Evolutionary conservation across 805 yeast species (phyloP).

Genomic region (Ogataea naganishii): DNA sequence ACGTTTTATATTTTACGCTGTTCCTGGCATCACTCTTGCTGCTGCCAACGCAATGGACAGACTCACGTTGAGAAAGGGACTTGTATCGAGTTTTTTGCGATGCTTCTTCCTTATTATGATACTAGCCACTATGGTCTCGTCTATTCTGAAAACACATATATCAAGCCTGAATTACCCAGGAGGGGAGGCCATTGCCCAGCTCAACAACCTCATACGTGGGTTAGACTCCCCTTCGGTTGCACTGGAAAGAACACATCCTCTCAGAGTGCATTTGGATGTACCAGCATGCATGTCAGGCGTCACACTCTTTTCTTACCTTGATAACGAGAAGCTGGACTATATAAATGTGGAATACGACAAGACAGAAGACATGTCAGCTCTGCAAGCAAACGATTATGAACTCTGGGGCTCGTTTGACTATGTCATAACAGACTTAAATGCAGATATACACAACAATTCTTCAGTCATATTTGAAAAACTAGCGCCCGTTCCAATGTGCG

Average conservation of each 20-base stretch:
- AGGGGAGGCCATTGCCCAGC: slow-evolving; percentile 55
- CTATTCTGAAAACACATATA: slow-evolving; percentile 46
- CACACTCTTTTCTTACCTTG: slow-evolving; percentile 62
- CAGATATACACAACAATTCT: slow-evolving; percentile 3
- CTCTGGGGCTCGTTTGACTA: slow-evolving; percentile 45
- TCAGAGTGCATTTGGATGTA: slow-evolving; percentile 64
- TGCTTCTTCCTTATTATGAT: background rate
- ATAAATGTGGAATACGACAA: slow-evolving; percentile 55
- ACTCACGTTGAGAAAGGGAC: slow-evolving; percentile 9
- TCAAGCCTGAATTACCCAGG: slow-evolving; percentile 86
- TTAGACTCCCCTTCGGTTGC: slow-evolving; percentile 5
- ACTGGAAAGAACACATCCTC: slow-evolving; percentile 3
- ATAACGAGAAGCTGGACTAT: slow-evolving; percentile 16
- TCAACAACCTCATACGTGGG: slow-evolving; percentile 36
- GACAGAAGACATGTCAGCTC: slow-evolving; percentile 43
- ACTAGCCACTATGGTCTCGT: slow-evolving; percentile 27
- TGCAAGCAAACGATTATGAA: slow-evolving; percentile 16
- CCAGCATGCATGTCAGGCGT: slow-evolving; percentile 86
- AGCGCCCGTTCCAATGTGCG: slow-evolving; percentile 18
- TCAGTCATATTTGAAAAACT: slow-evolving; percentile 7
- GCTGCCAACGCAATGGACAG: slow-evolving; percentile 37
- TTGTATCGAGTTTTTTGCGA: slow-evolving; percentile 1
- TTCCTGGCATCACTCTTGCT: slow-evolving; percentile 58
- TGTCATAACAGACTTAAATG: slow-evolving; percentile 33
- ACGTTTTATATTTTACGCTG: slow-evolving; percentile 74